phyloP scores from a whole-genome alignment of 2,329 filamentous ascomycete species.

The Talaromyces albobiverticillius region DNA sequence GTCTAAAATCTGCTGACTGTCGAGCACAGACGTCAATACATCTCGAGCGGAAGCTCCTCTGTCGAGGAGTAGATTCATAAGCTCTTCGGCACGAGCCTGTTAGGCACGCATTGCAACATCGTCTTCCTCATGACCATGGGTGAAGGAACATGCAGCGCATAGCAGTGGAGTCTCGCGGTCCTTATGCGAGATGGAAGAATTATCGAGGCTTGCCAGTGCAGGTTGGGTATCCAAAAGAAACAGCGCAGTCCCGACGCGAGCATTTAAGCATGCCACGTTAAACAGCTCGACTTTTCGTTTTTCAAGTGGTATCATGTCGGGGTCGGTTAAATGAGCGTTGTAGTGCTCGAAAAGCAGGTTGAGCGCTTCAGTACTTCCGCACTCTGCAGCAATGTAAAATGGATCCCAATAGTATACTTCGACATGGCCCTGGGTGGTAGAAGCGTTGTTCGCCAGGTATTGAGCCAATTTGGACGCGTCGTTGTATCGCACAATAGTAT shows the following conservation, averaged over 20 bases:
- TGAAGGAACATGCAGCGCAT: slow-evolving; percentile 6
- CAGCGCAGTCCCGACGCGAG: slow-evolving; percentile 5
- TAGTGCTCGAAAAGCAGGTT: slow-evolving; percentile 8
- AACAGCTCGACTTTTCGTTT: slow-evolving; percentile 1
- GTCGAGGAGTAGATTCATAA: slow-evolving; percentile 10
- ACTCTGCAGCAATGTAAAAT: slow-evolving; percentile 9
- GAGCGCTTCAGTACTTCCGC: slow-evolving; percentile 11
- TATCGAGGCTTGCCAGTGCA: not conserved
- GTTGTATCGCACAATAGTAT: slow-evolving; percentile 3
- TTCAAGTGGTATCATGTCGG: slow-evolving; percentile 2
- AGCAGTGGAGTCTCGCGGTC: slow-evolving; percentile 7
- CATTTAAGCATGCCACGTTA: slow-evolving; percentile 4
- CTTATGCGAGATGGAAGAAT: not conserved
- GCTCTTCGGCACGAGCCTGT: slow-evolving; percentile 5
- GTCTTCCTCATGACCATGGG: not conserved
- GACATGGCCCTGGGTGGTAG: not conserved
- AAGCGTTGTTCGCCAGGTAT: slow-evolving; percentile 1
- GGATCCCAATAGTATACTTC: slow-evolving; percentile 10
- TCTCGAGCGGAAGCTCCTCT: slow-evolving; percentile 12
- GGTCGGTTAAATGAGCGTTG: slow-evolving; percentile 5
- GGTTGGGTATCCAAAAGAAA: slow-evolving; percentile 10
- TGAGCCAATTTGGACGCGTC: not conserved
- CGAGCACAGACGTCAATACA: not conserved
- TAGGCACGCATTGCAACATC: slow-evolving; percentile 4
- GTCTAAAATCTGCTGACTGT: not conserved